Conservation (phyloP, 768 basidiomycete genomes). For the Suillus discolor region DNA sequence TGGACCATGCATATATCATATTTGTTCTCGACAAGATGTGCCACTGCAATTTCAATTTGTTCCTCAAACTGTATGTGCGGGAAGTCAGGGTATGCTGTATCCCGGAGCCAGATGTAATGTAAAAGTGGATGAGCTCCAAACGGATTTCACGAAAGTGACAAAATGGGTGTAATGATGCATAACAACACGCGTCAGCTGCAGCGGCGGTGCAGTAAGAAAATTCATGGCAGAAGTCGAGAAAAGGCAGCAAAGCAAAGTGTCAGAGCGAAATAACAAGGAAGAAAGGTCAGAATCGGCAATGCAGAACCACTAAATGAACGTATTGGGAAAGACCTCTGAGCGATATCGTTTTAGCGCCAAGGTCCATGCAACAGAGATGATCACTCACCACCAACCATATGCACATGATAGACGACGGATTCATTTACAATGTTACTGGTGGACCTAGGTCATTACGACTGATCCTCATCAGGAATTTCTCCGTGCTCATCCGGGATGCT, state of each 20-base stretch:
- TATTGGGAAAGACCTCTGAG: conserved; percentile 28
- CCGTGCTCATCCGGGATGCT: conserved; percentile 57
- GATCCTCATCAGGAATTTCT: conserved; percentile 57
- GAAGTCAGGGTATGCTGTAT: conserved; percentile 20
- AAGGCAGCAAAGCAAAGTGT: conserved; percentile 14
- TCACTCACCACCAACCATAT: conserved; percentile 27
- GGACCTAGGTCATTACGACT: conserved; percentile 26
- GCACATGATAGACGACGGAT: conserved; percentile 10
- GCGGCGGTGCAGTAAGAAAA: conserved; percentile 1
- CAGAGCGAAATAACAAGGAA: conserved; percentile 19
- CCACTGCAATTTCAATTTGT: not conserved
- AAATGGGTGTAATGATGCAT: conserved; percentile 9
- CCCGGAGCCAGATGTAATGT: conserved; percentile 14
- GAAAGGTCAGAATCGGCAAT: conserved; percentile 9
- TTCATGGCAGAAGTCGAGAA: conserved; percentile 6
- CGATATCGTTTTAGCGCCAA: conserved; percentile 7
- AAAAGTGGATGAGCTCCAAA: conserved; percentile 14
- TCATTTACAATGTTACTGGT: conserved; percentile 24
- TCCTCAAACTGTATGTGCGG: conserved; percentile 10
- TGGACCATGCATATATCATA: not conserved
- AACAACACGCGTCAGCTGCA: not conserved
- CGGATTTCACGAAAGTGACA: conserved; percentile 13
- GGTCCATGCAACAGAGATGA: conserved; percentile 23
- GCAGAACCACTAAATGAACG: conserved; percentile 26
- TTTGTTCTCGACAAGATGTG: not conserved